These are phyloP conservation scores for Tephrocybe sp. DNA, from an alignment of 768 basidiomycete genomes.

Conservation along the genomic window DNA sequence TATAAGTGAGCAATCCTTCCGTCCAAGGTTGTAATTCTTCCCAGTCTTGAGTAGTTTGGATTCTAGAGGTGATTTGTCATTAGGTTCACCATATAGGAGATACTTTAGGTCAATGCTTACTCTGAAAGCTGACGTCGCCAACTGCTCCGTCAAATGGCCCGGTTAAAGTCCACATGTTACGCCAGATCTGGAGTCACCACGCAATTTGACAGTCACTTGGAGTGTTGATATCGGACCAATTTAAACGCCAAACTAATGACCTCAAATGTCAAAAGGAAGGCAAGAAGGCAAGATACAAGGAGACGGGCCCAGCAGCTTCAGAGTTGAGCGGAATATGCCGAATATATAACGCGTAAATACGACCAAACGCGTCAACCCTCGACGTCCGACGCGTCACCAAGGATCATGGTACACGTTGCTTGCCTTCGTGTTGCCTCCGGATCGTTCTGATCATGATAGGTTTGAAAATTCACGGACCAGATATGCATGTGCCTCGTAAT, in stretches of 20 bases:
- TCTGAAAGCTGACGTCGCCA: constrained; percentile 35
- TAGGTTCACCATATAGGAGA: too few relatives aligned
- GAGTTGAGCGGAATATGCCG: background rate
- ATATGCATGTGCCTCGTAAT: too few relatives aligned
- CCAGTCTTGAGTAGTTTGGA: constrained; percentile 63
- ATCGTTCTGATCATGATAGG: too few relatives aligned
- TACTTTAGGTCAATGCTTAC: constrained; percentile 37
- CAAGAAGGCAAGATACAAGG: too few relatives aligned
- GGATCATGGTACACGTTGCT: too few relatives aligned
- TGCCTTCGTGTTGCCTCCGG: too few relatives aligned
- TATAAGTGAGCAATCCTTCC: constrained; percentile 50
- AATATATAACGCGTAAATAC: constrained; percentile 11
- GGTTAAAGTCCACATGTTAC: constrained; percentile 50
- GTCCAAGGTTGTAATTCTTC: constrained; percentile 50
- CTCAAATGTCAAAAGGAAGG: too few relatives aligned
- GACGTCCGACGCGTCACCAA: background rate
- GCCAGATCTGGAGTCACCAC: background rate
- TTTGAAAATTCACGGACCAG: too few relatives aligned
- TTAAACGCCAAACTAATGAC: too few relatives aligned
- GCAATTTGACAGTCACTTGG: background rate
- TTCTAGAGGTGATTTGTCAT: constrained; percentile 24
- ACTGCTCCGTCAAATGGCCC: constrained; percentile 52
- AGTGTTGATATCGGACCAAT: background rate
- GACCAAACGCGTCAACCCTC: constrained; percentile 8
- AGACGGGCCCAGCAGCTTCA: too few relatives aligned